A percentile compares a stretch with the other conserved stretches of the same genome.
Conservation (phyloP, 805 yeast species). For the Barnettozyma pratensis region DNA sequence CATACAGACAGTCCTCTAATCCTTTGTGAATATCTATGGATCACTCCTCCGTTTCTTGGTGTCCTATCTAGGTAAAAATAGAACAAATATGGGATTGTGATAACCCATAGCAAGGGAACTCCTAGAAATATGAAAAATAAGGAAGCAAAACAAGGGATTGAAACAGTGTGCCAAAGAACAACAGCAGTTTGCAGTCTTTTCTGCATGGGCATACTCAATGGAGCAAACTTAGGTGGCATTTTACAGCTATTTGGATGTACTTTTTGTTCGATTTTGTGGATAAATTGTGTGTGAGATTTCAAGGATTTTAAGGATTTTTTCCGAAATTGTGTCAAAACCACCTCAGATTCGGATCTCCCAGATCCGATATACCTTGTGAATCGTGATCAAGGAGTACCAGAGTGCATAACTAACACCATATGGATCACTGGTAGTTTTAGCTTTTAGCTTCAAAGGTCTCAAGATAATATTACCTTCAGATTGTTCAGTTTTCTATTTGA, state of each 20-base stretch:
- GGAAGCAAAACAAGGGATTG: constrained; percentile 55
- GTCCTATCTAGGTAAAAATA: constrained; percentile 59
- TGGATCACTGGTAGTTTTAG: constrained; percentile 40
- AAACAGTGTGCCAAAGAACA: constrained; percentile 67
- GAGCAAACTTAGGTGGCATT: constrained; percentile 36
- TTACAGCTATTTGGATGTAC: not conserved
- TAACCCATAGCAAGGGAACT: constrained; percentile 61
- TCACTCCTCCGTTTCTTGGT: constrained; percentile 69
- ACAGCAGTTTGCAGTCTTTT: constrained; percentile 63
- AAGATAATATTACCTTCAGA: constrained; percentile 20
- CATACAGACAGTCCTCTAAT: constrained; percentile 57
- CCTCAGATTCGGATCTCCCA: too few species aligned
- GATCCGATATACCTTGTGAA: too few species aligned
- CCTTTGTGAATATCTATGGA: constrained; percentile 48
- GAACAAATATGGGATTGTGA: constrained; percentile 56
- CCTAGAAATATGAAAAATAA: constrained; percentile 55
- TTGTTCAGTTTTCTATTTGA: constrained; percentile 8
- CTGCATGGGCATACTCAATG: constrained; percentile 47
- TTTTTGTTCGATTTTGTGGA: not conserved
- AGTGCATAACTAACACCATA: constrained; percentile 25
- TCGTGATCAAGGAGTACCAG: too few species aligned
- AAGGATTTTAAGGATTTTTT: too few species aligned
- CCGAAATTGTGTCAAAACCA: too few species aligned
- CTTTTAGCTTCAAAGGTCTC: constrained; percentile 38
- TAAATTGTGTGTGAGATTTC: not conserved